Evolutionary conservation across 192 early-diverging fungal genomes (phyloP), one percentile per base, ranked within the genome.

Genomic region (Backusella morwellensis): DNA sequence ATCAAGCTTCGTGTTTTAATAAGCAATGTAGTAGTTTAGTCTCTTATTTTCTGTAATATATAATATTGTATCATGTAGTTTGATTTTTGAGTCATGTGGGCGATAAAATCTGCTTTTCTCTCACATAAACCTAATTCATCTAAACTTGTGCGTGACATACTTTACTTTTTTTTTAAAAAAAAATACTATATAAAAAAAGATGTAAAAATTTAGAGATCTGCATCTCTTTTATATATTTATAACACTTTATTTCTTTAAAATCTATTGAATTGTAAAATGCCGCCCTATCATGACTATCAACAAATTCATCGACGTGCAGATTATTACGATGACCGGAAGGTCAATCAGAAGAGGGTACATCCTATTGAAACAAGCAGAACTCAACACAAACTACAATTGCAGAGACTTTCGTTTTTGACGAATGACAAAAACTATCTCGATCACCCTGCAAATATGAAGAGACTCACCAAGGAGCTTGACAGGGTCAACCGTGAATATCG

Each of bases 401-500:
- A 85, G 70, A 73, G 85, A 23, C 81, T 83, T 56, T 70, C 74
- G 36, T 83, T 85, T 59, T 67, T 85, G 4, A 82, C 81, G 9
- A 76, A 82, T 59, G 84, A 86, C 38, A 76, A 78, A 47, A 81
- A 82, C 72, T 82, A 80, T 56, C 34, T 85, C 17, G 80, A 75
- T 63, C 80, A 86, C 70, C 85, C 84, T 23, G 56, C 63, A 17
- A 86, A 86, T 68, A 79, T 81, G 82, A 68, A 68, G 6, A 52
- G 74, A 40, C 73, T 86, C 17, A 85, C 84, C 35, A 82, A 85
- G 44, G 85, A 83, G 14, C 78, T 82, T 40, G 81, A 85, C 44
- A 74, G 85, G 34, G 80, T 86, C 19, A 85, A 79, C 52, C 70
- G 85, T 67, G 85, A 86, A 77, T 82, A 86, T 73, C 52, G 66